These are phyloP conservation scores for Galeopsis tetrahit DNA, from an alignment of 257 asterid genomes.

Conservation along the genomic window DNA sequence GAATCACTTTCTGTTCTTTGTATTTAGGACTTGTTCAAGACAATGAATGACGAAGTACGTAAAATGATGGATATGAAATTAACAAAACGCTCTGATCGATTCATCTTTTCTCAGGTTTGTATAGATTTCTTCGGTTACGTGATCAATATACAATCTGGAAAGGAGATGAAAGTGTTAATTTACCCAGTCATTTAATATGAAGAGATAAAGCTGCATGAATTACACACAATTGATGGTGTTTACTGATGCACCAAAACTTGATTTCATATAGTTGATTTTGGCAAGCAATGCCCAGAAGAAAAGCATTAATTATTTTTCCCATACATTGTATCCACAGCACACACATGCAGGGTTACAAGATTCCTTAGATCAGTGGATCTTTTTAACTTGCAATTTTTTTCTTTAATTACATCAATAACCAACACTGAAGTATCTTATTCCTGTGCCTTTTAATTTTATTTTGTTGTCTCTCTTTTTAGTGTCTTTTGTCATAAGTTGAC, in stretches of 20 bases:
- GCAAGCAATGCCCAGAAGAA: conserved; percentile 3
- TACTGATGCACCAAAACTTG: conserved; percentile 1
- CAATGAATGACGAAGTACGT: conserved; percentile 71
- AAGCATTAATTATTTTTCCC: neutral
- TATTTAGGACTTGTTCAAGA: conserved; percentile 83
- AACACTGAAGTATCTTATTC: neutral
- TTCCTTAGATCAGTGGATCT: neutral
- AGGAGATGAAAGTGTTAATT: neutral
- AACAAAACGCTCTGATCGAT: conserved; percentile 53
- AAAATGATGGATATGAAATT: conserved; percentile 45
- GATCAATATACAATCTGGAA: neutral
- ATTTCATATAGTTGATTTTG: conserved; percentile 4
- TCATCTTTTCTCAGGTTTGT: conserved; percentile 76
- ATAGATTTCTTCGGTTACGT: neutral
- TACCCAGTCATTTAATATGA: conserved; percentile 12
- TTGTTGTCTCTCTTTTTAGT: neutral
- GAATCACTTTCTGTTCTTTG: conserved; percentile 28
- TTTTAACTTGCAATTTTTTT: neutral
- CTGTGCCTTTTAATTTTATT: neutral
- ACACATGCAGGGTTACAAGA: neutral
- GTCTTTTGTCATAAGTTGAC: neutral
- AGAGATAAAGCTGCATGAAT: conserved; percentile 19
- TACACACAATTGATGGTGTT: conserved; percentile 23
- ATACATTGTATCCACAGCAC: neutral
- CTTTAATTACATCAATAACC: neutral